Evolutionary conservation across 345 rosid genomes (phyloP).

Genomic region (Salix suchowensis): DNA sequence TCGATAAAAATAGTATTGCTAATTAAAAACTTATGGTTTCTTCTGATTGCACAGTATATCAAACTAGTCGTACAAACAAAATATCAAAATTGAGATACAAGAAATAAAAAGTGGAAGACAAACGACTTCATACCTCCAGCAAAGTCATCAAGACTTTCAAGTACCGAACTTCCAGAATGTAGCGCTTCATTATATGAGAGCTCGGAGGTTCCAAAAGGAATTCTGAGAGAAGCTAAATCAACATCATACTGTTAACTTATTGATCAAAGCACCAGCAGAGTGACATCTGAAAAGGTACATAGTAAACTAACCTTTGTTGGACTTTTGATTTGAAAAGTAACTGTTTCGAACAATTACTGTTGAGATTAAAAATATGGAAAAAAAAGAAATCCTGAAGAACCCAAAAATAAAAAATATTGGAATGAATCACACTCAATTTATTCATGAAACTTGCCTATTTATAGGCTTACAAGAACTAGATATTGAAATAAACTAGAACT

Average conservation of each 20-base stretch:
- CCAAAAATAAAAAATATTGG: no score
- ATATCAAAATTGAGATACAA: background rate
- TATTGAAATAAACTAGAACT: no score
- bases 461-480: no score
- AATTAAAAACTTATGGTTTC: background rate
- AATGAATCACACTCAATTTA: no score
- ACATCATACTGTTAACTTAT: conserved; percentile 7
- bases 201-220: conserved; percentile 85
- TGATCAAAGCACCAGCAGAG: conserved; percentile 6
- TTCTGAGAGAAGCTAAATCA: conserved; percentile 79
- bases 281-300: background rate
- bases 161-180: conserved; percentile 78
- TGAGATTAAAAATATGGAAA: no score
- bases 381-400: no score
- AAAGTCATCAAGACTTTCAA: conserved; percentile 91
- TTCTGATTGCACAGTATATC: background rate
- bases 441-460: no score
- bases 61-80: conserved; percentile 1
- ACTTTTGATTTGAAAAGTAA: no score
- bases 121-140: conserved; percentile 50
- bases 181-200: conserved; percentile 88
- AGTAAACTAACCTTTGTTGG: conserved; percentile 45
- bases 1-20: background rate
- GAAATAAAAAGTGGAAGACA: background rate
- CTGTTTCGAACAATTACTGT: no score